Percentiles rank a stretch among this genome's conserved stretches.
Conservation (phyloP, 805 yeast genomes). For the Sugiyamaella boreocaroliniensis region DNA sequence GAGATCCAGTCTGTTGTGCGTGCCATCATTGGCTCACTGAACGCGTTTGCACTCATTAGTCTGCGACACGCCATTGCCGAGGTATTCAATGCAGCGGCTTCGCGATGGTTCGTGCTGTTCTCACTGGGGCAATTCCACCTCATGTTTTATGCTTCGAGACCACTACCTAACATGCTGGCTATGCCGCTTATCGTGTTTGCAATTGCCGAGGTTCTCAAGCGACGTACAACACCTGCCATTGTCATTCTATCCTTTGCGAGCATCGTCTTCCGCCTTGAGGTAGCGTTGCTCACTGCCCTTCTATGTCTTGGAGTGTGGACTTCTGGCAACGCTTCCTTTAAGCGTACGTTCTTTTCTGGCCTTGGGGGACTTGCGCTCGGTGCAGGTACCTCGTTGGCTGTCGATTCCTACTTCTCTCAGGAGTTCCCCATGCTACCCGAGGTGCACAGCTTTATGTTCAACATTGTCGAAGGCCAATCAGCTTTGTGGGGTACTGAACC, state of each 20-base stretch:
- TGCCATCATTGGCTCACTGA: constrained; percentile 54
- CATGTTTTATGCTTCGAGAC: constrained; percentile 70
- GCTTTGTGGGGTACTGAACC: constrained; percentile 85
- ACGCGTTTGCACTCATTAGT: constrained; percentile 46
- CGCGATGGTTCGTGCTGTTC: constrained; percentile 52
- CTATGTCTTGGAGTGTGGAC: constrained; percentile 32
- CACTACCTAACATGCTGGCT: constrained; percentile 77
- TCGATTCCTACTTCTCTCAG: constrained; percentile 79
- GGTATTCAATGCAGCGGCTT: constrained; percentile 21
- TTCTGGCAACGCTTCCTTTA: constrained; percentile 32
- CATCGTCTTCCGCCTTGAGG: constrained; percentile 66
- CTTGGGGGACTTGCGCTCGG: constrained; percentile 50
- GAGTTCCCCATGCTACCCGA: constrained; percentile 58
- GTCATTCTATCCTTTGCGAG: constrained; percentile 55
- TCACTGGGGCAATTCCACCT: constrained; percentile 70
- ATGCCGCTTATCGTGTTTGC: constrained; percentile 64
- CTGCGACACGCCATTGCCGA: constrained; percentile 39
- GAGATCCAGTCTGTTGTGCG: constrained; percentile 52
- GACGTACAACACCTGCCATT: constrained; percentile 44
- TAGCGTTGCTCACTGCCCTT: constrained; percentile 36
- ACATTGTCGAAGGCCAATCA: constrained; percentile 69
- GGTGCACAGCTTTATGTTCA: constrained; percentile 61
- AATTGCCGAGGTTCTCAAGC: constrained; percentile 44
- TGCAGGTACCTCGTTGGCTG: constrained; percentile 36
- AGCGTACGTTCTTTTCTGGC: constrained; percentile 35